Conservation (phyloP, 1,139 yeast species). For the Geotrichum cucujoidarum region DNA sequence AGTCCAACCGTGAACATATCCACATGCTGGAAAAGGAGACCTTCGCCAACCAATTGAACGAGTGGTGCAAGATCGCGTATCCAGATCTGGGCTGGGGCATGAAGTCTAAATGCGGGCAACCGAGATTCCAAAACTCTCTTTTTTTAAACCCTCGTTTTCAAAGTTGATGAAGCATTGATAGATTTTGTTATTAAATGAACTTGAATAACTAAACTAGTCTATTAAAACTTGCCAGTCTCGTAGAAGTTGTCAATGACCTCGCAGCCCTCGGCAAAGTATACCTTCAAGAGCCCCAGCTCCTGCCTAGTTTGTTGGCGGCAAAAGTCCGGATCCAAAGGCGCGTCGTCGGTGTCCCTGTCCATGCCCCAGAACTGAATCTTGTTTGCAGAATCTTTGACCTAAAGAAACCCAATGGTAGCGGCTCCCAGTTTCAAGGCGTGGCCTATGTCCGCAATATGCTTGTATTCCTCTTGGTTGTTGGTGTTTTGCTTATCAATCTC, state of each 20-base stretch:
- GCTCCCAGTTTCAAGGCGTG: constrained; percentile 95
- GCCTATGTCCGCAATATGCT: constrained; percentile 67
- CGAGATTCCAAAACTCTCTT: too few relatives aligned
- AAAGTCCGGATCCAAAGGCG: constrained; percentile 30
- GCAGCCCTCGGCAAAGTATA: constrained; percentile 38
- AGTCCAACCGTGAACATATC: too few relatives aligned
- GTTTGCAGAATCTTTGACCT: constrained; percentile 84
- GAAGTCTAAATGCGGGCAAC: too few relatives aligned
- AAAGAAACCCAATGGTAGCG: constrained; percentile 82
- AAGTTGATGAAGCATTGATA: too few relatives aligned
- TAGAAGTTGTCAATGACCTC: too few relatives aligned
- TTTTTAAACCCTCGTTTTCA: too few relatives aligned
- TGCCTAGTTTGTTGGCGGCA: constrained; percentile 30
- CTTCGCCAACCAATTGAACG: too few relatives aligned
- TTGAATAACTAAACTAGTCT: too few relatives aligned
- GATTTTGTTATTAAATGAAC: too few relatives aligned
- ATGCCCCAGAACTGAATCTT: constrained; percentile 86
- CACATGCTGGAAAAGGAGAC: too few relatives aligned
- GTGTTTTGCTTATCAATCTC: constrained; percentile 67
- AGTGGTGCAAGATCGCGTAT: too few relatives aligned
- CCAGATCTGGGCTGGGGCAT: too few relatives aligned
- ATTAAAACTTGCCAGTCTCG: constrained; percentile 30
- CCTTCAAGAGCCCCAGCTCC: constrained; percentile 26
- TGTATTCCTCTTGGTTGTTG: constrained; percentile 47
- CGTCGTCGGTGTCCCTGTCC: constrained; percentile 40